Conservation (phyloP, 192 early-diverging fungal species). For the Coemansia sp. region DNA sequence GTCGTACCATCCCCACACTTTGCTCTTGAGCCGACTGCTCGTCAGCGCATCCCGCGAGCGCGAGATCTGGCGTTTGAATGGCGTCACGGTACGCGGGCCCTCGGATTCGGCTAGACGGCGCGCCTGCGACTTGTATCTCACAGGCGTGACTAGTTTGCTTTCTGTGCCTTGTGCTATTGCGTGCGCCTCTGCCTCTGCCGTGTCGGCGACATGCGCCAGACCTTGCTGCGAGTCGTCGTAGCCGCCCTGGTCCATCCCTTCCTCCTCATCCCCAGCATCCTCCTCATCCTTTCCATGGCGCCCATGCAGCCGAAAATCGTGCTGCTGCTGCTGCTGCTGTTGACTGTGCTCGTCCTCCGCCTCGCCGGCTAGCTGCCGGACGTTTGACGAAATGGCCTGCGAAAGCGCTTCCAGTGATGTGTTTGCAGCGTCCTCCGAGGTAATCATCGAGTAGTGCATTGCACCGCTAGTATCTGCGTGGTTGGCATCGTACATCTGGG, state of each 20-base stretch:
- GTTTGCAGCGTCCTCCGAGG: conserved; percentile 23
- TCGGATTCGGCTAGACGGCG: conserved; percentile 18
- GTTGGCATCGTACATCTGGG: conserved; percentile 29
- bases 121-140: conserved; percentile 19
- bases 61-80: conserved; percentile 30
- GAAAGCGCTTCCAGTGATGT: conserved; percentile 46
- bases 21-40: conserved; percentile 49
- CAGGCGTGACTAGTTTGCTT: conserved; percentile 12
- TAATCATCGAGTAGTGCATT: conserved; percentile 42
- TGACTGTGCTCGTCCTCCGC: not conserved
- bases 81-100: conserved; percentile 17
- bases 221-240: conserved; percentile 9
- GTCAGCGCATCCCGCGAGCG: conserved; percentile 19
- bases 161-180: conserved; percentile 8
- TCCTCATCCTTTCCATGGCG: conserved; percentile 1
- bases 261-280: not conserved
- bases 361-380: conserved; percentile 22
- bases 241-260: conserved; percentile 9
- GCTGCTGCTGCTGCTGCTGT: conserved; percentile 4
- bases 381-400: conserved; percentile 42
- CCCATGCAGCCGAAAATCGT: conserved; percentile 2
- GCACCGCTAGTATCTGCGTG: conserved; percentile 27
- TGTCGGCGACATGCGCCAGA: not conserved
- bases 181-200: not conserved
- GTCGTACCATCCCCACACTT: conserved; percentile 55